Evolutionary conservation across 306 rosid species (phyloP), one percentile per base, ranked within the genome.

Genomic region (Gastrolobium bilobum): DNA sequence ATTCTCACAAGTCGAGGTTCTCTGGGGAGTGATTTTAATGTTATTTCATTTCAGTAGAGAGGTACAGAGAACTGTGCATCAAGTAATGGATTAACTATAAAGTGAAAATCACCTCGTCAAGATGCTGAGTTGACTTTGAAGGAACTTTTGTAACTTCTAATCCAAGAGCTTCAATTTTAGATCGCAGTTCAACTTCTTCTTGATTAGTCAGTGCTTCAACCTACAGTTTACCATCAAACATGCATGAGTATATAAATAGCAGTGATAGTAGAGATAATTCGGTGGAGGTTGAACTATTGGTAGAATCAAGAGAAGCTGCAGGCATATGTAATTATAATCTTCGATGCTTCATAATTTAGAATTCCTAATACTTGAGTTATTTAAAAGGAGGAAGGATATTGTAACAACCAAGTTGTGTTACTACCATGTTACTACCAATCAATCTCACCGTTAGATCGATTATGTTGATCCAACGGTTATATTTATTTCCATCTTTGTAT

Each of bases 71-170:
- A 74, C 1, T 62, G 48, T 59, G 9, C 33, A 78, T 69, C 1
- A 47, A 77, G 65, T 74, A 73, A 74, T 53, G 57, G 37, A 42
- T 33, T 63, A 26, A 71, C 52, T 39, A 59, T 53, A 63, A 39
- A 62, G 75, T 37, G 31, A 76, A 79, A 71, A 77, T 67, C 44
- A 92, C 97, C 91, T 94, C 97, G 14, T 91, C 88, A 50, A 94
- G 93, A 67, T 77, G 86, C 73, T 81, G 87, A 1, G 85, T 78
- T 4, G 95, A 88, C 75, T 85, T 86, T 53, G 91, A 81, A 11
- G 99, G 99, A 83, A 94, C 90, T 85, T 94, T 94, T 46, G 95
- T 87, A 58, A 94, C 94, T 86, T 94, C 97, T 75, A 92, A 83
- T 63, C 97, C 97, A 44, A 94, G 92, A 77, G 97, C 97, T 87